Base-by-base conservation (phyloP, 2,329 filamentous ascomycete species). In the Ophiostoma sp. region DNA sequence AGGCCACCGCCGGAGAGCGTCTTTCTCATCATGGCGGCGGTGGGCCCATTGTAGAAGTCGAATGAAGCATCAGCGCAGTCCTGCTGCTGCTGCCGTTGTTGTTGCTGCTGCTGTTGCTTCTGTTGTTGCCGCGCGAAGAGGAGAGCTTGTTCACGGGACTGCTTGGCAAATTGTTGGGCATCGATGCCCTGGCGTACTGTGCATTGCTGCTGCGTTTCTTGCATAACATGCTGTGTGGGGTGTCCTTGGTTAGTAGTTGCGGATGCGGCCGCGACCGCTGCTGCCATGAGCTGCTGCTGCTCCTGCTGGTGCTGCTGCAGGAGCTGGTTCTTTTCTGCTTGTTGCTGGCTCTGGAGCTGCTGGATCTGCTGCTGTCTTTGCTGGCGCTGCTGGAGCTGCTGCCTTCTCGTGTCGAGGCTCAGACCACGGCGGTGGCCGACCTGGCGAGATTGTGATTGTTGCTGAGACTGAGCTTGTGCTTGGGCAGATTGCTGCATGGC, bases 201-300 rank as follows among this genome's bases (percentile, higher is more conserved):
- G 88, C 89, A 90, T 87, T 94, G 93, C 91, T 93, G 90, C 89
- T 95, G 93, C 90, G 92, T 88, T 93, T 93, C 92, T 91, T 91
- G 92, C 91, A 94, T 88, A 85, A 90, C 87, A 88, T 94, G 92
- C 89, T 95, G 75, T 66, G 72, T 83, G 84, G 85, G 79, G 85
- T 85, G 83, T 87, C 85, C 85, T 86, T 84, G 81, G 81, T 85
- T 86, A 82, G 84, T 85, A 81, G 83, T 89, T 82, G 79, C 55
- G 22, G 69, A 73, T 78, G 79, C 64, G 11, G 74, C 17, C 15
- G 63, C 69, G 28, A 68, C 69, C 36, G 69, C 57, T 63, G 72
- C 66, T n/a, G 57, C 55, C 70, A 74, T 59, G 39, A 73, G 42
- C 42, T 74, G 72, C 61, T 73, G 69, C 64, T 73, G 63, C 15